Conservation (phyloP, 1,284 basidiomycete genomes). For the Leccinum griseonigrum region DNA sequence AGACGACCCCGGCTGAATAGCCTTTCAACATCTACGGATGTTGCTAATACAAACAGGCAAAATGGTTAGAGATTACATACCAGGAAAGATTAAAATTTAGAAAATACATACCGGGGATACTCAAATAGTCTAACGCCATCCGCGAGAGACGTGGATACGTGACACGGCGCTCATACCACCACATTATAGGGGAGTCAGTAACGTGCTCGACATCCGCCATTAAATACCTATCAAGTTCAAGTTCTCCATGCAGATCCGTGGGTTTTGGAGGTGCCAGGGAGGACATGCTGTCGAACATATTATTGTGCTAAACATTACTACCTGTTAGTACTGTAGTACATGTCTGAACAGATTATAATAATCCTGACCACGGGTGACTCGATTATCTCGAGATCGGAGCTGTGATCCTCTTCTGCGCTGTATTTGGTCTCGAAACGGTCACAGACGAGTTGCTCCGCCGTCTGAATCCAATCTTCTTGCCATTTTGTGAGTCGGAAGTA, state of each 20-base stretch:
- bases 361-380: neutral
- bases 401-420: neutral
- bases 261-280: neutral
- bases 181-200: neutral
- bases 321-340: too few species aligned
- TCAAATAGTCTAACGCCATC: neutral
- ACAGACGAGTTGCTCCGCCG: neutral
- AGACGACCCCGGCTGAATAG: neutral
- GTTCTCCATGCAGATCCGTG: neutral
- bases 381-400: neutral
- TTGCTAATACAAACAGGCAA: neutral
- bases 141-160: neutral
- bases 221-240: neutral
- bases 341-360: too few species aligned
- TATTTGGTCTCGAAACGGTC: neutral
- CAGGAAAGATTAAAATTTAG: too few species aligned
- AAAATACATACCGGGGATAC: neutral
- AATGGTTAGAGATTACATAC: too few species aligned
- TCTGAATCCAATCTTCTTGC: neutral
- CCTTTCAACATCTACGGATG: neutral
- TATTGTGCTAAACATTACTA: neutral
- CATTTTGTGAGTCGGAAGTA: neutral
- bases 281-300: slow-evolving; percentile 1
- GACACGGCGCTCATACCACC: neutral
- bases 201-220: neutral